Evolutionary conservation across 495 filamentous ascomycete genomes (phyloP).

Genomic region (Mytilinidion resinicola): DNA sequence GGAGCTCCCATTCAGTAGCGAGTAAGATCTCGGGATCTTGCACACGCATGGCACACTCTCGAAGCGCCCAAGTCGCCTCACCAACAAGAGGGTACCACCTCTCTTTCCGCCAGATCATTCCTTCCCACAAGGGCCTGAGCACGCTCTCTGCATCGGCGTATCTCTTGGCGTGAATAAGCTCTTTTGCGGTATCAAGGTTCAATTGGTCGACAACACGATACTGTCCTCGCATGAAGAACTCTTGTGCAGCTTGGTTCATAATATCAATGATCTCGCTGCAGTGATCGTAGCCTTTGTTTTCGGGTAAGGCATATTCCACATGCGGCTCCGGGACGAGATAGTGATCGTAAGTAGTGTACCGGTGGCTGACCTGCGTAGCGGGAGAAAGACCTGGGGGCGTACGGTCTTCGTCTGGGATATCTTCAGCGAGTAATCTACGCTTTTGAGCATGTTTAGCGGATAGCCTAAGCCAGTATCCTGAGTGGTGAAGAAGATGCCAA

Average conservation of each 20-base stretch:
- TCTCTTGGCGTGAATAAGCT: slow-evolving; percentile 53
- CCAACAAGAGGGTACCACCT: slow-evolving; percentile 75
- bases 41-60: slow-evolving; percentile 60
- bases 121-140: slow-evolving; percentile 65
- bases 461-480: slow-evolving; percentile 77
- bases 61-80: slow-evolving; percentile 65
- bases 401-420: slow-evolving; percentile 71
- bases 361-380: slow-evolving; percentile 59
- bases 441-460: slow-evolving; percentile 59
- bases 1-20: slow-evolving; percentile 78
- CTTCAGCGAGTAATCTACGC: slow-evolving; percentile 54
- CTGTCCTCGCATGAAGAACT: slow-evolving; percentile 61
- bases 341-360: slow-evolving; percentile 69
- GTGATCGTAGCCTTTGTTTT: slow-evolving; percentile 54
- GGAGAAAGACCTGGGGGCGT: slow-evolving; percentile 59
- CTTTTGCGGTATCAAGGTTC: slow-evolving; percentile 61
- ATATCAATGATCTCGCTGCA: slow-evolving; percentile 53
- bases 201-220: slow-evolving; percentile 60
- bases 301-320: slow-evolving; percentile 56
- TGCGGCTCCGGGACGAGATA: slow-evolving; percentile 78
- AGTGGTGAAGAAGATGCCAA: slow-evolving; percentile 76
- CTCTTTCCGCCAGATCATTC: slow-evolving; percentile 65
- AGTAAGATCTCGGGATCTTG: slow-evolving; percentile 61
- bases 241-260: slow-evolving; percentile 52
- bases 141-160: slow-evolving; percentile 63